phyloP scores from a whole-genome alignment of 2,329 filamentous ascomycete genomes.

The Pestalotiopsis sp. region DNA sequence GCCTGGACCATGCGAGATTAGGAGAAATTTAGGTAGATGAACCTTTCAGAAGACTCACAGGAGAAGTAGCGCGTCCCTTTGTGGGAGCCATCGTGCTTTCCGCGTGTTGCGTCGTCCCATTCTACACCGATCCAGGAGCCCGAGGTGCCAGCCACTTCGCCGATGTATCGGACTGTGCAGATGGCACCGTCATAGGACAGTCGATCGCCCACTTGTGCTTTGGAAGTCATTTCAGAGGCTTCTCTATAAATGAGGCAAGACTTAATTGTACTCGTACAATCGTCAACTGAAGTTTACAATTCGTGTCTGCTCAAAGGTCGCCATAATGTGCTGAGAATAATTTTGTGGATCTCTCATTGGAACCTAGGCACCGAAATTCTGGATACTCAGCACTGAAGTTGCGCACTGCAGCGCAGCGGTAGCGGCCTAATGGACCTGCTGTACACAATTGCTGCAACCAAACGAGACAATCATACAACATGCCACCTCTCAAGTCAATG shows the following conservation, averaged over 20 bases:
- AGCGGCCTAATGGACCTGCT: neutral
- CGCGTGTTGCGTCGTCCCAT: slow-evolving; percentile 86
- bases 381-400: neutral
- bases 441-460: neutral
- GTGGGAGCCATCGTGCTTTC: slow-evolving; percentile 89
- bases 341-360: neutral
- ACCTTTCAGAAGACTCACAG: slow-evolving; percentile 55
- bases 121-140: slow-evolving; percentile 92
- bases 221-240: slow-evolving; percentile 7
- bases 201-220: slow-evolving; percentile 67
- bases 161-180: slow-evolving; percentile 86
- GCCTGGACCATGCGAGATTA: slow-evolving; percentile 36
- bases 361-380: neutral
- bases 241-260: neutral
- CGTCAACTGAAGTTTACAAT: neutral
- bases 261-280: neutral
- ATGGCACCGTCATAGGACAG: slow-evolving; percentile 76
- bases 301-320: neutral
- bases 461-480: neutral
- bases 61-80: slow-evolving; percentile 79
- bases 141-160: slow-evolving; percentile 73
- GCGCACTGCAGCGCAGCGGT: neutral
- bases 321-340: neutral
- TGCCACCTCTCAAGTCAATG: neutral
- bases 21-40: neutral